These are phyloP conservation scores for Rauvolfia tetraphylla DNA, from an alignment of 257 asterid genomes.

Conservation along the genomic window DNA sequence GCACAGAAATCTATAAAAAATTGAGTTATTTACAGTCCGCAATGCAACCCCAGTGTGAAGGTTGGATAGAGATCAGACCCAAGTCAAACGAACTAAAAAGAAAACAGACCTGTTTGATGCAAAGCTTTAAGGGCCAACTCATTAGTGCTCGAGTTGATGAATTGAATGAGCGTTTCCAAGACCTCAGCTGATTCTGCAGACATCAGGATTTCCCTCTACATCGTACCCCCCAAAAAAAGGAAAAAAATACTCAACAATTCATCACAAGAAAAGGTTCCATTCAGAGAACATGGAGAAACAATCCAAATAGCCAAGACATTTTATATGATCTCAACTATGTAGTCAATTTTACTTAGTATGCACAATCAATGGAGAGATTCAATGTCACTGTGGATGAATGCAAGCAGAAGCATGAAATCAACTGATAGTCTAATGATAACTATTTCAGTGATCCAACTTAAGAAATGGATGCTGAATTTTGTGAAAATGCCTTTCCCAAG, in stretches of 20 bases:
- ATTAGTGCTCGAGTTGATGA: neutral
- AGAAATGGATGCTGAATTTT: neutral
- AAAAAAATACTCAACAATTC: neutral
- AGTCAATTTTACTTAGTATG: neutral
- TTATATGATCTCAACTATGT: neutral
- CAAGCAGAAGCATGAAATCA: neutral
- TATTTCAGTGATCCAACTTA: neutral
- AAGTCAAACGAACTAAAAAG: neutral
- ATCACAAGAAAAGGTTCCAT: neutral
- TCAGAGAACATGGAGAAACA: neutral
- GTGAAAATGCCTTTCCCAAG: too few species aligned
- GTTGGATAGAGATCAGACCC: neutral
- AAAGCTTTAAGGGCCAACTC: constrained; percentile 2
- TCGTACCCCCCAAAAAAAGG: neutral
- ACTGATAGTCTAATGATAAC: neutral
- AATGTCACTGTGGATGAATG: too few species aligned
- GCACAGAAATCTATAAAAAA: neutral
- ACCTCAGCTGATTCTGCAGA: constrained; percentile 6
- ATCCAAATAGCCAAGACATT: neutral
- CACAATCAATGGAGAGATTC: neutral
- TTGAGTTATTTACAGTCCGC: neutral
- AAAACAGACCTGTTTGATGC: constrained; percentile 4
- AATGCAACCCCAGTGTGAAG: neutral
- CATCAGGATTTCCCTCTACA: constrained; percentile 9
- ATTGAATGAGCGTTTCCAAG: neutral